Base-by-base conservation (phyloP, 352 stramenopile genomes). In the Phytophthora pinifolia region DNA sequence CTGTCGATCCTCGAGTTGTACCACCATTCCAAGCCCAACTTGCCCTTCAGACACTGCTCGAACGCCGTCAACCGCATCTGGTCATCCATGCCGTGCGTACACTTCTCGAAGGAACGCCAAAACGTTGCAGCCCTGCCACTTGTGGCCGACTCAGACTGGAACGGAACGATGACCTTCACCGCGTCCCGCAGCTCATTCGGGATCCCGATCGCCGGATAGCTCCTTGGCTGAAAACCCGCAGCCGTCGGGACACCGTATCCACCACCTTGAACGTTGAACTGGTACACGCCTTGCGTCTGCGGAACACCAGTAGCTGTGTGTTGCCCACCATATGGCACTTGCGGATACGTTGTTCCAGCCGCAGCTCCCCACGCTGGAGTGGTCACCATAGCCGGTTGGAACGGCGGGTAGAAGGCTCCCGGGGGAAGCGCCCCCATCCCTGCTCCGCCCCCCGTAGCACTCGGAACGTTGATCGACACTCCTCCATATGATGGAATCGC, bases 151-250 rank as follows among this genome's bases (percentile, higher is more conserved):
- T 48, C 29, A 3, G 45, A 52, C 6, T 52, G 35, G 32, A 52
- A 52, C 2, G 32, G 45, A 33, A 33, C 32, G 20, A 52, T 52
- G 0, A 52, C 45, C 14, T 52, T 52, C 3, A 52, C 45, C 3
- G 32, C 45, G 32, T 42, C 34, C 32, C 18, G 1, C 4, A 42
- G 12, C 32, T 43, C 45, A 2, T 18, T 52, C 17, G 31, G 32
- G 7, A 52, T 52, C 7, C 32, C 45, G 30, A 39, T 30, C 17
- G 25, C 3, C 25, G 0, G 25, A 6, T 29, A 29, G 25, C 6
- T 29, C 25, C 2, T 22, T n/a, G n/a, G n/a, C n/a, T n/a, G n/a
- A 6, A 27, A 4, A 4, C n/a, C n/a, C n/a, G 20, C 2, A 4
- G 22, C 22, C 0, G 4, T 6, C 22, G 25, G 25, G 5, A 29